These are phyloP conservation scores for Nicotiana paniculata DNA, from an alignment of 257 asterid genomes.

Conservation along the genomic window DNA sequence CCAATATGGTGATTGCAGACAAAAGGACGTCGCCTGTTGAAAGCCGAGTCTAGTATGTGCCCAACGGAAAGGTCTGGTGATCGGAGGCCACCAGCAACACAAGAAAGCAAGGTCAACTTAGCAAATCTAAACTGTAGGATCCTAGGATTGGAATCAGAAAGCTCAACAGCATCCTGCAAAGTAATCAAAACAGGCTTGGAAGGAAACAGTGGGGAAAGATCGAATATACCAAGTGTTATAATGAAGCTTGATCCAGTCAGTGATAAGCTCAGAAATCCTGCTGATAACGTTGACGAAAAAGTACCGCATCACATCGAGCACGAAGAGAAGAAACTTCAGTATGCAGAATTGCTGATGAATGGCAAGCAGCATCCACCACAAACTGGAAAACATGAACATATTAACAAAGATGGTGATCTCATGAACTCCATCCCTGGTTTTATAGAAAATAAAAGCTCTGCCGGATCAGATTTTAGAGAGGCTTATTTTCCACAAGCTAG, in stretches of 20 bases:
- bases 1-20: constrained; percentile 45
- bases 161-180: constrained; percentile 25
- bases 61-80: constrained; percentile 32
- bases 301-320: constrained; percentile 19
- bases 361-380: constrained; percentile 25
- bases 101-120: constrained; percentile 15
- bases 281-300: constrained; percentile 17
- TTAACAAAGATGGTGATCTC: constrained; percentile 12
- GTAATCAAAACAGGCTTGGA: constrained; percentile 26
- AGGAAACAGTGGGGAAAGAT: constrained; percentile 17
- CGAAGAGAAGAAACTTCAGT: constrained; percentile 16
- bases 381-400: constrained; percentile 18
- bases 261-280: constrained; percentile 12
- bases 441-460: constrained; percentile 20
- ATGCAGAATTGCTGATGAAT: constrained; percentile 31
- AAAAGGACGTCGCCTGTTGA: constrained; percentile 37
- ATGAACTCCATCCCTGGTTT: constrained; percentile 12
- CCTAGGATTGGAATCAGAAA: constrained; percentile 27
- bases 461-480: constrained; percentile 25
- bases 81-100: constrained; percentile 27
- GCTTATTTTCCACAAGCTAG: constrained; percentile 10
- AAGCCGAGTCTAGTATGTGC: constrained; percentile 24
- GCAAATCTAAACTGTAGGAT: constrained; percentile 20
- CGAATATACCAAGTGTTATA: constrained; percentile 22
- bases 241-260: constrained; percentile 14